Base-by-base conservation (phyloP, 2,329 filamentous ascomycete genomes). In the Sporothrix brunneoviolacea region DNA sequence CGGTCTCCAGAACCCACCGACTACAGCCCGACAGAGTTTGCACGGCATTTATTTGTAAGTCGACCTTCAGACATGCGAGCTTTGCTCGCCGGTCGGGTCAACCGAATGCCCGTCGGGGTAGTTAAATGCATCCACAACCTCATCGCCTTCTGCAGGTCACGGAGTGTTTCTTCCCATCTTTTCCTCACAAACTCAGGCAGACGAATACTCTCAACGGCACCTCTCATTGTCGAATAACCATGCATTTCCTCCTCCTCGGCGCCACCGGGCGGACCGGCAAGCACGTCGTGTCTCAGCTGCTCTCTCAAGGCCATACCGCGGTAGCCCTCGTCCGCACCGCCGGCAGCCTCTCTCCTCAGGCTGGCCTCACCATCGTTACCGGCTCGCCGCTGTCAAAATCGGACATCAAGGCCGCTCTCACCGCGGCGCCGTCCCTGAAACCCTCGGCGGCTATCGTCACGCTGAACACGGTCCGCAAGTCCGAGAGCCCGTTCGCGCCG, bases 171-270 rank as follows among this genome's bases (percentile, higher is more conserved):
- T n/a, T n/a, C n/a, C n/a, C n/a, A n/a, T n/a, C n/a, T n/a, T n/a
- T n/a, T n/a, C n/a, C n/a, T n/a, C n/a, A n/a, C n/a, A n/a, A n/a
- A n/a, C n/a, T n/a, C n/a, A n/a, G n/a, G n/a, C n/a, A n/a, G n/a
- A n/a, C n/a, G n/a, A n/a, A n/a, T n/a, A n/a, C n/a, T n/a, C n/a
- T n/a, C n/a, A n/a, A n/a, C n/a, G n/a, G n/a, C n/a, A n/a, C n/a
- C n/a, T n/a, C n/a, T n/a, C n/a, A n/a, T n/a, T 13, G 13, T 40
- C 37, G 16, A 40, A 51, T 7, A 53, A 61, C 48, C 39, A 69
- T 69, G 66, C 63, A 68, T 52, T 63, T 70, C 52, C 63, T 74
- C 41, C 64, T 72, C 13, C 61, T 73, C n/a, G 70, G 48, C 21
- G 48, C 48, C 39, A 44, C 48, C 15, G 49, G 70, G 30, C 68